Evolutionary conservation across 31 red algal species (phyloP), one percentile per base, ranked within the genome.

Genomic region (Asparagopsis taxiformis): DNA sequence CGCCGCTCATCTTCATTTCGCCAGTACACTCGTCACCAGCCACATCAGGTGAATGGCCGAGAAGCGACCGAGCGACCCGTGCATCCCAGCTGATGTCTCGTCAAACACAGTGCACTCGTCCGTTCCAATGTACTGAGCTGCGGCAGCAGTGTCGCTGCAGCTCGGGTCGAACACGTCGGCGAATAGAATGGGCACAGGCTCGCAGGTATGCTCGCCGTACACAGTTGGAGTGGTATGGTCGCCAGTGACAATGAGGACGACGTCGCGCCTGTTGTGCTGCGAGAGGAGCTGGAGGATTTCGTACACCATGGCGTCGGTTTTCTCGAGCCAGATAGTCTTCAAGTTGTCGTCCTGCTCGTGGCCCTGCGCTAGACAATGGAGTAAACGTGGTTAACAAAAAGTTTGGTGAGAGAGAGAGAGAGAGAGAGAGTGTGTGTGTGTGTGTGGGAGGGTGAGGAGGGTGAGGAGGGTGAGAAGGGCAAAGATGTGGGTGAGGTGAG

Each of bases 191-290:
- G 80, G 80, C 31, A 85, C 80, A 53, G 80, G 80, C 48, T 85
- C 58, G 16, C 56, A 79, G 4, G 68, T 53, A 34, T 85, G 80
- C 30, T 74, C 80, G 1, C 59, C 59, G 8, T 17, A 38, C 25
- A 20, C 59, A 22, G 72, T 57, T 2, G 80, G 80, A n/a, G 80
- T 85, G n/a, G 70, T 75, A 39, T 85, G 80, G 55, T 85, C 80
- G 8, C 80, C 80, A 17, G 70, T 74, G 20, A 85, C 23, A 13
- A 74, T 35, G 50, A 74, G 36, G 38, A 53, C 59, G 1, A 85
- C 54, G 7, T 57, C 65, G 39, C 41, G 26, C 23, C 60, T 57
- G 21, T 55, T 21, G 38, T 29, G 24, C 17, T 0, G 21, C 7
- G 22, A 51, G 16, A 85, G 35, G 8, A 35, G 1, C 1, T 31